phyloP scores from a whole-genome alignment of 2,329 filamentous ascomycete genomes.

The Proliferodiscus dingleyae region DNA sequence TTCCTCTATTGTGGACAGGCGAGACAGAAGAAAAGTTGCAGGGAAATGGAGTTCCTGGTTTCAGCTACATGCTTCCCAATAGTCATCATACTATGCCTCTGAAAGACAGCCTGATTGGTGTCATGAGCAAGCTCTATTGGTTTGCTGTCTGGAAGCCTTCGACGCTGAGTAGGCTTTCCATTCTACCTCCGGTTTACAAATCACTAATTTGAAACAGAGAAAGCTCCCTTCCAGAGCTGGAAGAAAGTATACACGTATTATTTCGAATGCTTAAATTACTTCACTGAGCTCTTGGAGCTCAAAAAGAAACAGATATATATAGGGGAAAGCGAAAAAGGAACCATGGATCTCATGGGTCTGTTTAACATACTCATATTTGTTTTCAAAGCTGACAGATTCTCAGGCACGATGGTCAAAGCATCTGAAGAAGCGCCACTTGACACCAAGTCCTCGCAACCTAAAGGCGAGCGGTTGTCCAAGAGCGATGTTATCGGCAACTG shows the following conservation, averaged over 20 bases:
- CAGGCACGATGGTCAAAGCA: slow-evolving; percentile 22
- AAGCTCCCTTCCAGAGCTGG: slow-evolving; percentile 38
- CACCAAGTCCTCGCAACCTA: not conserved
- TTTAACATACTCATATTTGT: not conserved
- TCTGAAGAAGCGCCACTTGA: slow-evolving; percentile 6
- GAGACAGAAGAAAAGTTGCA: slow-evolving; percentile 32
- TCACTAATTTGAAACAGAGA: slow-evolving; percentile 8
- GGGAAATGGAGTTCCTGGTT: slow-evolving; percentile 15
- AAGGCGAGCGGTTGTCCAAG: slow-evolving; percentile 18
- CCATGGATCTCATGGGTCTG: slow-evolving; percentile 26
- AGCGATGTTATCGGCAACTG: slow-evolving; percentile 30
- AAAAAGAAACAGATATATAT: slow-evolving; percentile 20
- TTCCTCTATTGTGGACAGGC: slow-evolving; percentile 34
- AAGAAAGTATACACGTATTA: slow-evolving; percentile 36
- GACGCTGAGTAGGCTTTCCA: slow-evolving; percentile 35
- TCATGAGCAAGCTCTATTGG: slow-evolving; percentile 44
- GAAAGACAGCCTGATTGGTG: slow-evolving; percentile 41
- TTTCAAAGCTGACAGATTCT: slow-evolving; percentile 1
- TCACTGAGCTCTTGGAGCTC: slow-evolving; percentile 43
- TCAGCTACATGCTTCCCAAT: slow-evolving; percentile 16
- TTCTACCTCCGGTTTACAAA: not conserved
- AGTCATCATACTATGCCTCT: slow-evolving; percentile 41
- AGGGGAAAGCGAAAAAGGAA: slow-evolving; percentile 19
- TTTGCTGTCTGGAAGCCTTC: slow-evolving; percentile 42
- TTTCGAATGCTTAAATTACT: slow-evolving; percentile 46